These are phyloP conservation scores for Leccinum uliginosum DNA, from an alignment of 768 basidiomycete genomes.

Conservation along the genomic window DNA sequence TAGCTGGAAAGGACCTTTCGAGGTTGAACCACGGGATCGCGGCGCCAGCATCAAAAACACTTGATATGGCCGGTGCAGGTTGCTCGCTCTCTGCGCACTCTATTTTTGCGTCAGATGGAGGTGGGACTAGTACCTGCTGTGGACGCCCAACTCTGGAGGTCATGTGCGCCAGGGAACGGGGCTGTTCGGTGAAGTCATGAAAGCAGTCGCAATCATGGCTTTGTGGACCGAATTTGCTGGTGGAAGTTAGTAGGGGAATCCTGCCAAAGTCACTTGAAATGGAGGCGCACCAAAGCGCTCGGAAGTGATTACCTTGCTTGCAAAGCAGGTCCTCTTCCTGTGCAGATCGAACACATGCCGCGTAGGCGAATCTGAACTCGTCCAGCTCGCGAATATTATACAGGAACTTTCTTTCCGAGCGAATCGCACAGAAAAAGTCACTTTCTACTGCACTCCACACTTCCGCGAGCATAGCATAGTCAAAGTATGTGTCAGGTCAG, in stretches of 20 bases:
- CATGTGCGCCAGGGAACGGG: conserved; percentile 12
- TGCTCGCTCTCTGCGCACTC: conserved; percentile 26
- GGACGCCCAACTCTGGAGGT: not conserved
- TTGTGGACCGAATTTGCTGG: not conserved
- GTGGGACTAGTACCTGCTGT: not conserved
- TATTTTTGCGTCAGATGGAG: conserved; percentile 9
- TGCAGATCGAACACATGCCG: too few relatives aligned
- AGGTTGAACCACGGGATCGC: conserved; percentile 24
- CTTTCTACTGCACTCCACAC: conserved; percentile 68
- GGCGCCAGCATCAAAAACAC: conserved; percentile 1
- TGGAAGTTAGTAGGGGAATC: too few relatives aligned
- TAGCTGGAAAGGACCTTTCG: conserved; percentile 34
- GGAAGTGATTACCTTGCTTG: too few relatives aligned
- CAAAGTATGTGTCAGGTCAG: conserved; percentile 67
- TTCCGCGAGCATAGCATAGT: conserved; percentile 68
- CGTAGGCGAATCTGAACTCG: conserved; percentile 58
- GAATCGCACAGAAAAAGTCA: conserved; percentile 74
- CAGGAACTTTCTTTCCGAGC: conserved; percentile 79
- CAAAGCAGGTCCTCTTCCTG: too few relatives aligned
- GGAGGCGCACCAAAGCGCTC: not conserved
- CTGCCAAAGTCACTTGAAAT: too few relatives aligned
- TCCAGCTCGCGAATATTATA: conserved; percentile 62
- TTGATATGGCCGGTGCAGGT: conserved; percentile 23
- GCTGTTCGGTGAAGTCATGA: conserved; percentile 7
- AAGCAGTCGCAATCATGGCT: not conserved